Evolutionary conservation across 805 yeast genomes (phyloP), one percentile per base, ranked within the genome.

Genomic region (Pichia phayaonensis): DNA sequence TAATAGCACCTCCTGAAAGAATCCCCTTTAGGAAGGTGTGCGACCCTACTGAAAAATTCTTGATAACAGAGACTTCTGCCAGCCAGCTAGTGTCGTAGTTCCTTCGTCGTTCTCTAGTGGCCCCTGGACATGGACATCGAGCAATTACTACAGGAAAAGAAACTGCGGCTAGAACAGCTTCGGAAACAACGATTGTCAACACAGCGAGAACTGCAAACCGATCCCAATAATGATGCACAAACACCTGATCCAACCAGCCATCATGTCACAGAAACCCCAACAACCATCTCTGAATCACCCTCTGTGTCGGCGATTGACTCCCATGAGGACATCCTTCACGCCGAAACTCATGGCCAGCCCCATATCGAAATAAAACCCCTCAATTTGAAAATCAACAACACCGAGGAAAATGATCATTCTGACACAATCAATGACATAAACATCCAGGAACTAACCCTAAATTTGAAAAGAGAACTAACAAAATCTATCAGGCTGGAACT

Each of bases 131-230:
- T 65, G 68, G 63, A 63, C 27, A 52, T 64, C 21, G 59, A 57
- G 46, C 57, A 62, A 8, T 49, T 60, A 2, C 40, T 81, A 42
- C 84, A 80, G 58, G 77, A 76, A 48, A 79, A 80, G 55, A 67
- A 72, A 50, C 74, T 70, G 43, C 70, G 73, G 48, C 61, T 81
- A 34, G 77, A 77, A 31, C 79, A 76, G 61, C 68, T 81, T n/a
- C 65, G 80, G 36, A 71, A 70, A 39, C 73, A 71, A 56, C 61
- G 84, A 31, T 74, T 68, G 46, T 67, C 61, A 50, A 61, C 64
- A 24, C 64, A 56, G 43, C 39, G 56, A 38, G 55, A 43, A 6
- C 10, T 34, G 7, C 20, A 34, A 34, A n/a, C n/a, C n/a, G n/a
- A n/a, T n/a, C n/a, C n/a, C n/a, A 34, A 34, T 5, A 11, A 34